A percentile compares a stretch with the other conserved stretches of the same genome.
Conservation (phyloP, 495 filamentous ascomycete species). For the Neurospora sp. region DNA sequence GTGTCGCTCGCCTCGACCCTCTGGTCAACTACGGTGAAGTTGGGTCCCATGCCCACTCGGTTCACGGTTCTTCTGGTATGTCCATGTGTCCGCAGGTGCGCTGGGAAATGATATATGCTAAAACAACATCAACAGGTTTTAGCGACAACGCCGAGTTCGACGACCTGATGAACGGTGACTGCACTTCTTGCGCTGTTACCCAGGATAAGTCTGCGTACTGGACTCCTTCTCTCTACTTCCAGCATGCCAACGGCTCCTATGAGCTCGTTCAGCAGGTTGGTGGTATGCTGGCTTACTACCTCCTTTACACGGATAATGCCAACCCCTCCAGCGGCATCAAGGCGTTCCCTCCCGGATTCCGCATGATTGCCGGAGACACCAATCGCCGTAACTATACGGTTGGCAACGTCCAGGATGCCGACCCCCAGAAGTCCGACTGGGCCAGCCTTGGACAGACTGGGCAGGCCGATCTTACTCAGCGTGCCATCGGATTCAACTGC, state of each 20-base stretch:
- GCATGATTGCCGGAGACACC: conserved; percentile 75
- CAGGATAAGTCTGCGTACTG: conserved; percentile 64
- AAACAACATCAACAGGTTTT: conserved; percentile 32
- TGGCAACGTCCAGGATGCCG: conserved; percentile 39
- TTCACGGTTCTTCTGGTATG: conserved; percentile 57
- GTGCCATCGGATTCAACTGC: conserved; percentile 88
- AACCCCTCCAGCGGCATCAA: conserved; percentile 41
- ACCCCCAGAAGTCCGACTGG: conserved; percentile 68
- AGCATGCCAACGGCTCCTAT: conserved; percentile 33
- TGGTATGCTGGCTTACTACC: conserved; percentile 67
- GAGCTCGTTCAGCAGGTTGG: conserved; percentile 44
- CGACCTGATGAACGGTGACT: conserved; percentile 42
- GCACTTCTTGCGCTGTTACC: conserved; percentile 53
- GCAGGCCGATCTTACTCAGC: conserved; percentile 61
- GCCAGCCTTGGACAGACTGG: conserved; percentile 40
- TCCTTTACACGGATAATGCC: conserved; percentile 43
- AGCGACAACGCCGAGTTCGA: conserved; percentile 32
- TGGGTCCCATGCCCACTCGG: conserved; percentile 61
- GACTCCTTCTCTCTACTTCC: conserved; percentile 56
- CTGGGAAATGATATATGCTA: not conserved
- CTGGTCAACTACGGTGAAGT: conserved; percentile 48
- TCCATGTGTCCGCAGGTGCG: not conserved
- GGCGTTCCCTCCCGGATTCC: conserved; percentile 71
- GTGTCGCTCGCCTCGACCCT: conserved; percentile 62
- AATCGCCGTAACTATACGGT: conserved; percentile 60